phyloP scores from a whole-genome alignment of 2,329 filamentous ascomycete species.

The Botrytis fabae region DNA sequence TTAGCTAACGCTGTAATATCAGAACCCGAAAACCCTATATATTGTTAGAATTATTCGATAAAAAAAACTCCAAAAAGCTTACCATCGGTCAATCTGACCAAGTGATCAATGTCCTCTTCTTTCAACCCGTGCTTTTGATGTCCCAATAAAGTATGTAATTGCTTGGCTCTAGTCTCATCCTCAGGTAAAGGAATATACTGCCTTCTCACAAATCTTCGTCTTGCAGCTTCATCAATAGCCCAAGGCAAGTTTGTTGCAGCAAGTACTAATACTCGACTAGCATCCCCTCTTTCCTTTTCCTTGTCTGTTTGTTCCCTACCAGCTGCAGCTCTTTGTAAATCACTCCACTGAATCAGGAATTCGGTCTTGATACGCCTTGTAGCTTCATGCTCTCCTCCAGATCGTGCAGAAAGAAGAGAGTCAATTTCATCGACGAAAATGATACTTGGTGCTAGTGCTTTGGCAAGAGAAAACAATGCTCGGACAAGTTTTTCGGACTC shows the following conservation, averaged over 20 bases:
- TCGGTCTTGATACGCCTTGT: slow-evolving; percentile 95
- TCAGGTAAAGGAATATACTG: slow-evolving; percentile 97
- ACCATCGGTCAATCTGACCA: slow-evolving; percentile 77
- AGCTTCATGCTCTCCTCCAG: slow-evolving; percentile 87
- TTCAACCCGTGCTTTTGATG: slow-evolving; percentile 73
- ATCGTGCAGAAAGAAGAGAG: slow-evolving; percentile 81
- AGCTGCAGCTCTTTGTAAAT: slow-evolving; percentile 86
- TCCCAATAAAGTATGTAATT: slow-evolving; percentile 75
- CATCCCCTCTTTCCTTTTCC: slow-evolving; percentile 73
- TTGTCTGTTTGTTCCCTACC: slow-evolving; percentile 70
- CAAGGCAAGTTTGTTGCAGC: slow-evolving; percentile 95
- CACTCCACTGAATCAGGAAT: slow-evolving; percentile 96
- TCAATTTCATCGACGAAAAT: slow-evolving; percentile 99
- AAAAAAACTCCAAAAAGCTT: slow-evolving; percentile 19
- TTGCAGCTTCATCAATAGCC: slow-evolving; percentile 95
- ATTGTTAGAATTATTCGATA: slow-evolving; percentile 22
- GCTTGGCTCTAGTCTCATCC: slow-evolving; percentile 72
- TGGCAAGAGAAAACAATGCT: slow-evolving; percentile 87
- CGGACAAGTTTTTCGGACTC: slow-evolving; percentile 96
- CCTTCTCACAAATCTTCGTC: slow-evolving; percentile 83
- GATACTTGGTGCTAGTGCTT: slow-evolving; percentile 85
- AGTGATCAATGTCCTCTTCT: slow-evolving; percentile 66
- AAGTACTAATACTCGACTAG: slow-evolving; percentile 85
- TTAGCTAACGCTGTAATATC: slow-evolving; percentile 97
- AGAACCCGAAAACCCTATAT: slow-evolving; percentile 87